phyloP scores from a whole-genome alignment of 805 yeast genomes.

The Helenozyma baotianmanensis region DNA sequence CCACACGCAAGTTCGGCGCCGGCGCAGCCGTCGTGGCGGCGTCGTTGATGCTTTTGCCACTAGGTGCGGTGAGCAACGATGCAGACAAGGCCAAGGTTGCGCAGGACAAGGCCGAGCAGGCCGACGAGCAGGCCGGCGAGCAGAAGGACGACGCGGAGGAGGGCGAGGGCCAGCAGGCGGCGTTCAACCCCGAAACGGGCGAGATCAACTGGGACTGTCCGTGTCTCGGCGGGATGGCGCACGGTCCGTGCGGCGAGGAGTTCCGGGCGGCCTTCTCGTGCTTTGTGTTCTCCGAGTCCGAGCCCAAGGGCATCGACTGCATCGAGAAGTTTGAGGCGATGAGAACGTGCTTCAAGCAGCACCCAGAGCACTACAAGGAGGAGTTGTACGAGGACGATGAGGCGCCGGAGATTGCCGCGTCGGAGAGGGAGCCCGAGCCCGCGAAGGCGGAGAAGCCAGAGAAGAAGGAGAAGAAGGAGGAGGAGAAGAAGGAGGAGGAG shows the following conservation, averaged over 20 bases:
- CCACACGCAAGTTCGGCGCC: slow-evolving; percentile 2
- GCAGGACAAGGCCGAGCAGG: slow-evolving; percentile 5
- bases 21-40: slow-evolving; percentile 11
- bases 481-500: too few relatives aligned
- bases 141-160: slow-evolving; percentile 9
- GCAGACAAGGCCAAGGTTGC: slow-evolving; percentile 9
- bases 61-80: slow-evolving; percentile 11
- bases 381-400: slow-evolving; percentile 80
- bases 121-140: not conserved
- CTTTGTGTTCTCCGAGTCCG: slow-evolving; percentile 88
- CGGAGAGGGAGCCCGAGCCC: not conserved
- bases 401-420: slow-evolving; percentile 9
- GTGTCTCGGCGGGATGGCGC: slow-evolving; percentile 98
- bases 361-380: slow-evolving; percentile 92
- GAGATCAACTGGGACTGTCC: slow-evolving; percentile 99
- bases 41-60: slow-evolving; percentile 5
- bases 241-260: slow-evolving; percentile 97
- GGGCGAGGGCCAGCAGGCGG: slow-evolving; percentile 47
- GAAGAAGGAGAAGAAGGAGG: not conserved
- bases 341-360: slow-evolving; percentile 90
- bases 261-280: slow-evolving; percentile 93
- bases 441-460: not conserved
- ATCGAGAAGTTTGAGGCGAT: slow-evolving; percentile 82
- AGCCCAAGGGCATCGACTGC: slow-evolving; percentile 96
- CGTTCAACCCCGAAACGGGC: slow-evolving; percentile 94